Evolutionary conservation across 2,329 filamentous ascomycete species (phyloP).

Genomic region (Paecilomyces variotii): DNA sequence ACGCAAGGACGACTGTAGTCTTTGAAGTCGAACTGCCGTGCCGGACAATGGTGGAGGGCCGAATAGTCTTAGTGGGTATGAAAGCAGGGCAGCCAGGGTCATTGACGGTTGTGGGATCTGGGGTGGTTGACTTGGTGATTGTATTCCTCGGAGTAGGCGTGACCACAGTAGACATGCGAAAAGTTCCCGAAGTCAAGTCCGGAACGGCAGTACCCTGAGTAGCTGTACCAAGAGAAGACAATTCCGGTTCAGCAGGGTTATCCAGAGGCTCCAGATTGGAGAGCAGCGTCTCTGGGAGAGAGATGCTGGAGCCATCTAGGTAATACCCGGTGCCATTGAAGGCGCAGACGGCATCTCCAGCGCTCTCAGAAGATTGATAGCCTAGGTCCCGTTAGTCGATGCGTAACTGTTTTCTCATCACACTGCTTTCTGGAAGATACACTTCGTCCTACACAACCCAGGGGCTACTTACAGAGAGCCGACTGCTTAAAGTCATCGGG

Average conservation of each 20-base stretch:
- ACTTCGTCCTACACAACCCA: background rate
- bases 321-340: slow-evolving; percentile 19
- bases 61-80: background rate
- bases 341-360: slow-evolving; percentile 17
- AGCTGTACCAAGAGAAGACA: background rate
- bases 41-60: background rate
- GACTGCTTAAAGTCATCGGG: slow-evolving; percentile 6
- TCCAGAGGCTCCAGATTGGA: background rate
- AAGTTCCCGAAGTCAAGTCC: background rate
- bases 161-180: background rate
- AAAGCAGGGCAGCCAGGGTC: background rate
- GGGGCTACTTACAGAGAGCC: slow-evolving; percentile 11
- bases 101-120: background rate
- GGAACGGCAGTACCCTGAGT: background rate
- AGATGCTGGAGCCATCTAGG: background rate
- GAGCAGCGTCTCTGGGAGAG: slow-evolving; percentile 8
- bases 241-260: background rate
- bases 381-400: slow-evolving; percentile 4
- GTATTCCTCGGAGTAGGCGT: background rate
- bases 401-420: background rate
- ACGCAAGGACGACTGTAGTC: background rate
- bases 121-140: background rate
- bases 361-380: slow-evolving; percentile 6
- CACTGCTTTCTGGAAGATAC: background rate
- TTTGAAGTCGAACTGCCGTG: background rate